Base-by-base conservation (phyloP, 768 basidiomycete species). In the Pulveroboletus sp. region DNA sequence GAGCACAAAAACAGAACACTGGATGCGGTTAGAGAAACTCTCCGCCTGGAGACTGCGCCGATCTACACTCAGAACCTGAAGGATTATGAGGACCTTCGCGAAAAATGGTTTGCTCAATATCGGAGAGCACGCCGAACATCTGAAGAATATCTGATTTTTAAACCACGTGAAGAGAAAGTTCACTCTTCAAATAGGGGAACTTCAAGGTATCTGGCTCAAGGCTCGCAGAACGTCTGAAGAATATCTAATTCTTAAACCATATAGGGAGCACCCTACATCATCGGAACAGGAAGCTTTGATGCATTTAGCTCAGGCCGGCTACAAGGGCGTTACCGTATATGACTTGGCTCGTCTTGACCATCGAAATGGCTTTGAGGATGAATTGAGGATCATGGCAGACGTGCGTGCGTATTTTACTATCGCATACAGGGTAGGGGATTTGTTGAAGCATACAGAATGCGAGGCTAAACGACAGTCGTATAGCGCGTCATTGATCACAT, bases 401-500 rank as follows among this genome's bases (percentile, higher is more conserved):
- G 76, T 81, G 0, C 71, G 74, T 0, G 81, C 78, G 5, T 84
- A 80, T 51, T 82, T 77, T 58, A 73, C 78, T 32, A 71, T 82
- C 1, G 73, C 80, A 7, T 75, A 71, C 65, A 77, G 78, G 71
- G 81, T 79, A 49, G 17, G 64, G 1, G 12, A n/a, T 47, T 38
- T 14, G 19, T 4, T 1, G 19, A 6, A 4, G n/a, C 27, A 17
- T 6, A 50, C 14, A 0, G 6, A 9, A n/a, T 24, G 24, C 35
- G 34, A 47, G 13, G 9, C 38, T 48, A 9, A 30, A 32, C 16
- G 17, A 38, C 24, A 23, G 6, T 27, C 17, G 1, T 46, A 23
- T 27, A 85, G 83, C 76, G 80, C 10, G 68, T 80, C 54, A 73
- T 81, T 30, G 83, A 85, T 50, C 65, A 74, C 32, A 43, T 83